Conservation (phyloP, 192 early-diverging fungal genomes). For the Coemansia aciculifera region DNA sequence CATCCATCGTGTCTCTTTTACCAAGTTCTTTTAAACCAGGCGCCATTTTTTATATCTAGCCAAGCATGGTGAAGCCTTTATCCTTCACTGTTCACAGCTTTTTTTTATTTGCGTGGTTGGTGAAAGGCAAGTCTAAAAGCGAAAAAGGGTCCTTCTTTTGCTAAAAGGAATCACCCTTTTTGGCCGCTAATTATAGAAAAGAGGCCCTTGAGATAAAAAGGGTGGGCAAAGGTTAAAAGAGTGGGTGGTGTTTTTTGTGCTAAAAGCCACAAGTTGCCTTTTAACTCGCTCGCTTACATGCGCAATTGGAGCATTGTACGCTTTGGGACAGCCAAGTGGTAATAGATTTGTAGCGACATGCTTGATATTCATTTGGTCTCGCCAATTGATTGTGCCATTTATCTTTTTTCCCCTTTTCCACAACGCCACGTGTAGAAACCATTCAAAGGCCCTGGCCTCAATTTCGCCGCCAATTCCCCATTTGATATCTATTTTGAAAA, state of each 20-base stretch:
- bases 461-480: not conserved
- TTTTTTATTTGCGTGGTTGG: not conserved
- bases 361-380: not conserved
- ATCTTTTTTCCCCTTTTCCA: not conserved
- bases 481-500: not conserved
- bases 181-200: not conserved
- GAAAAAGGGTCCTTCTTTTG: slow-evolving; percentile 8
- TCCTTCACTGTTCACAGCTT: not conserved
- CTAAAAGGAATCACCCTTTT: not conserved
- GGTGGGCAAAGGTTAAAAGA: not conserved
- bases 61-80: not conserved
- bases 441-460: not conserved
- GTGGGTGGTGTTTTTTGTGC: not conserved
- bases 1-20: slow-evolving; percentile 4
- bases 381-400: not conserved
- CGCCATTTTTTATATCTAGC: not conserved
- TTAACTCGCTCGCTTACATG: not conserved
- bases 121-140: slow-evolving; percentile 5
- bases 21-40: not conserved
- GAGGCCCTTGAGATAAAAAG: not conserved
- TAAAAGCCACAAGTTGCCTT: slow-evolving; percentile 2
- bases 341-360: not conserved
- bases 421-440: slow-evolving; percentile 7
- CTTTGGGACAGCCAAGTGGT: not conserved
- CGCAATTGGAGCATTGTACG: not conserved